phyloP scores from a whole-genome alignment of 2,329 filamentous ascomycete genomes.

The Arthrobotrys megalospora region DNA sequence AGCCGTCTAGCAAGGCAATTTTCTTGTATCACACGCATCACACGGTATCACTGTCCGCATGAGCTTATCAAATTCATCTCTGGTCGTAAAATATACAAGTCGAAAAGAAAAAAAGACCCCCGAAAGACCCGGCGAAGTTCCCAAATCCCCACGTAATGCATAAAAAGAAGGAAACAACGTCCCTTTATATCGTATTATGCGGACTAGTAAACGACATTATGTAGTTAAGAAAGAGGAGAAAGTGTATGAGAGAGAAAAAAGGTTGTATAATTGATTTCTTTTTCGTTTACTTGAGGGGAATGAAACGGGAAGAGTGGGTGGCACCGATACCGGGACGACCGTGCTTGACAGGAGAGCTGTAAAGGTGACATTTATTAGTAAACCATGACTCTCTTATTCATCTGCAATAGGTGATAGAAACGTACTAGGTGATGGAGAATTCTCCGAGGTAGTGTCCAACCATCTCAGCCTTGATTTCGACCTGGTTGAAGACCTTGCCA shows the following conservation, averaged over 20 bases:
- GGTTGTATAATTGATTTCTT: background rate
- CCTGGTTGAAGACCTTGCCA: constrained; percentile 99
- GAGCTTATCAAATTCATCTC: constrained; percentile 35
- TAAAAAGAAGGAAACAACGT: constrained; percentile 2
- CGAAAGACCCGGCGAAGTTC: constrained; percentile 10
- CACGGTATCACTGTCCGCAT: background rate
- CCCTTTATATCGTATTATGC: constrained; percentile 48
- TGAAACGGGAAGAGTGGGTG: constrained; percentile 99
- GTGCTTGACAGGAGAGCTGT: constrained; percentile 99
- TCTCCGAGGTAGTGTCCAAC: constrained; percentile 99
- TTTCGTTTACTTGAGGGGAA: constrained; percentile 93
- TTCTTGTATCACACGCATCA: background rate
- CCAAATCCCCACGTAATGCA: constrained; percentile 29
- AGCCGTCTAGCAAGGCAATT: background rate
- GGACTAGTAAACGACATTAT: constrained; percentile 33
- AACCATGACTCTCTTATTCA: background rate
- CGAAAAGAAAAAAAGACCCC: constrained; percentile 22
- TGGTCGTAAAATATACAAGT: constrained; percentile 46
- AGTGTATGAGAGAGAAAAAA: background rate
- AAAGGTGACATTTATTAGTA: constrained; percentile 34
- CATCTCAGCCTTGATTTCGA: constrained; percentile 99
- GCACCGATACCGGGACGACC: constrained; percentile 99
- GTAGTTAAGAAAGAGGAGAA: constrained; percentile 6
- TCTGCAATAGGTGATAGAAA: constrained; percentile 66
- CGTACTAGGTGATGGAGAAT: constrained; percentile 99